Evolutionary conservation across 306 rosid genomes (phyloP).

Genomic region (Gleditsia sinensis): DNA sequence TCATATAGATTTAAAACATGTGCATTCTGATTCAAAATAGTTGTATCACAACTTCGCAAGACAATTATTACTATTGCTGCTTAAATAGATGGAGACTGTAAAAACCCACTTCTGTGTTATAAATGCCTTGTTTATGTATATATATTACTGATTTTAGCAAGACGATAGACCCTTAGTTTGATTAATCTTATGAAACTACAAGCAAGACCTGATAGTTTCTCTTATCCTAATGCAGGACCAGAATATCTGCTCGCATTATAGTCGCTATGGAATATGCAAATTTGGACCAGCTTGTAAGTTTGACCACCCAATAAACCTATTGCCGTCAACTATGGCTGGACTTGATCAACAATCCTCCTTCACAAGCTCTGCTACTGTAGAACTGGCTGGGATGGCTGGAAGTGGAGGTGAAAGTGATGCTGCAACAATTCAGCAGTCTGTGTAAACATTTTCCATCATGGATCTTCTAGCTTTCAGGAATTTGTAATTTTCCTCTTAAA

Average conservation of each 20-base stretch:
- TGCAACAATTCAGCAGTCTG: constrained; percentile 46
- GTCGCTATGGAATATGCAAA: constrained; percentile 93
- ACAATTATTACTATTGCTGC: background rate
- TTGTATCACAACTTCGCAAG: background rate
- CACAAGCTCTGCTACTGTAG: constrained; percentile 39
- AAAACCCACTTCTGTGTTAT: background rate
- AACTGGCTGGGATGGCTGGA: constrained; percentile 52
- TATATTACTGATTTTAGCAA: constrained; percentile 6
- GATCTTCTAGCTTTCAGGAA: constrained; percentile 45
- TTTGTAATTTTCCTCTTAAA: constrained; percentile 42
- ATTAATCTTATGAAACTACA: constrained; percentile 12
- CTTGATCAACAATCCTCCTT: constrained; percentile 52
- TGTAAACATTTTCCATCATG: constrained; percentile 39
- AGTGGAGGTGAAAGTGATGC: constrained; percentile 48
- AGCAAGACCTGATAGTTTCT: constrained; percentile 14
- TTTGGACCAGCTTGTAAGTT: constrained; percentile 90
- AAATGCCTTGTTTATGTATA: background rate
- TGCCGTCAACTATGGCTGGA: constrained; percentile 46
- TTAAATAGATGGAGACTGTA: background rate
- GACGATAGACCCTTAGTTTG: background rate
- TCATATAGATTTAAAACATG: background rate
- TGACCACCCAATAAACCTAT: constrained; percentile 58
- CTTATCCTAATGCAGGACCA: constrained; percentile 62
- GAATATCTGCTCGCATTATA: constrained; percentile 70
- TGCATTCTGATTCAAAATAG: background rate